phyloP scores from a whole-genome alignment of 148 eudicot genomes.

The Camellia japonica region DNA sequence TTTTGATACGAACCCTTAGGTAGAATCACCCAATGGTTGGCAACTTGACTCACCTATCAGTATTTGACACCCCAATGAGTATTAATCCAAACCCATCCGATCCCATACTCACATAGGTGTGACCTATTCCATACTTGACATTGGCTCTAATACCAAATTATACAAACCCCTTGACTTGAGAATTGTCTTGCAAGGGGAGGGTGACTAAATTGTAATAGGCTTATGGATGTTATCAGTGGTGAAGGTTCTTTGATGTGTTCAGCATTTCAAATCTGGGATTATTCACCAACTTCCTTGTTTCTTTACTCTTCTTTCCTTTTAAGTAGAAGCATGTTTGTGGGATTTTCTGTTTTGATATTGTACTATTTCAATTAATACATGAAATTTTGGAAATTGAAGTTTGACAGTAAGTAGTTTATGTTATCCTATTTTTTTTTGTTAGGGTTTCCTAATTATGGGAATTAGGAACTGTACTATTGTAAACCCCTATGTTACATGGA shows the following conservation, averaged over 20 bases:
- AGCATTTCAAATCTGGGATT: neutral
- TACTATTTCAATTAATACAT: neutral
- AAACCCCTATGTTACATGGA: neutral
- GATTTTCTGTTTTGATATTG: neutral
- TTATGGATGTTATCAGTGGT: neutral
- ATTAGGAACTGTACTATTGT: neutral
- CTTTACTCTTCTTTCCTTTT: neutral
- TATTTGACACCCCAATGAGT: no score
- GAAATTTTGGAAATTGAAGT: slow-evolving; percentile 1
- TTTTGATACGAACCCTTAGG: no score
- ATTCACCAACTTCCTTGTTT: neutral
- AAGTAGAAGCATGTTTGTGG: neutral
- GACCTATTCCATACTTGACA: no score
- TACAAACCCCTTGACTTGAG: no score
- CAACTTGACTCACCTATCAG: no score
- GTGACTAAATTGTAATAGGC: neutral
- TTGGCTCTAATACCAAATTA: no score
- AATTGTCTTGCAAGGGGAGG: no score
- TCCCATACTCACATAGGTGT: no score
- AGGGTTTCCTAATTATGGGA: neutral
- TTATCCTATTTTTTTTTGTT: neutral
- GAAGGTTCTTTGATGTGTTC: neutral
- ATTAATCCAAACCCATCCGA: no score
- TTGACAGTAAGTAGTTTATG: neutral
- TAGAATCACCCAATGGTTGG: no score